Percentiles rank a stretch among this genome's conserved stretches.
phyloP scores from a whole-genome alignment of 768 basidiomycete species.

The Candolleomyces aberdarensis region DNA sequence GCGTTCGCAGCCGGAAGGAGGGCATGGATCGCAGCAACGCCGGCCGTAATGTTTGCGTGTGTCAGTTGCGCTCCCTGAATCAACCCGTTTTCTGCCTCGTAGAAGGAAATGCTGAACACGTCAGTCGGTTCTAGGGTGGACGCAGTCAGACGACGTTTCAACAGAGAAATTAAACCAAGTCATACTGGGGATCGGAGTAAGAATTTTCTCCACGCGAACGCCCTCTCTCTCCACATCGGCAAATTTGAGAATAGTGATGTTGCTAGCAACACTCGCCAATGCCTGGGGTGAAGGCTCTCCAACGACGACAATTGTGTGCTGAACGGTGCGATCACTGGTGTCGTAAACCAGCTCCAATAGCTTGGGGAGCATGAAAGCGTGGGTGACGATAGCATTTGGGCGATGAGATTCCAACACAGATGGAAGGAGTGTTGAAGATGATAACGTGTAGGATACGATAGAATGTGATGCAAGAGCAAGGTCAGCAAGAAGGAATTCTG shows the following conservation, averaged over 20 bases:
- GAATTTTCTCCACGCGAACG: conserved; percentile 42
- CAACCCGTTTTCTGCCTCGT: conserved; percentile 46
- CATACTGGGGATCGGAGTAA: conserved; percentile 53
- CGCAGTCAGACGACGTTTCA: too few species aligned
- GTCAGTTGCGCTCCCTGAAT: conserved; percentile 67
- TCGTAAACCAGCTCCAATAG: conserved; percentile 75
- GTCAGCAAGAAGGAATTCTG: conserved; percentile 79
- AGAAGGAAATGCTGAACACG: conserved; percentile 69
- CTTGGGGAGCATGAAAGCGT: conserved; percentile 60
- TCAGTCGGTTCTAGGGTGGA: conserved; percentile 48
- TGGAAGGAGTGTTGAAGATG: conserved; percentile 58
- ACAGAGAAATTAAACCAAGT: too few species aligned
- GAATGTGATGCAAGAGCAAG: conserved; percentile 72
- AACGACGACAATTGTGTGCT: conserved; percentile 66
- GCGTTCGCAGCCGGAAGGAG: conserved; percentile 72
- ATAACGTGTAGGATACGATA: conserved; percentile 64
- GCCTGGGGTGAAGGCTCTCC: conserved; percentile 54
- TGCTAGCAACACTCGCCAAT: conserved; percentile 45
- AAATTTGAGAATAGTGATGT: conserved; percentile 61
- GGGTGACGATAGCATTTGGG: conserved; percentile 73
- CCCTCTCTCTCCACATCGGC: conserved; percentile 70
- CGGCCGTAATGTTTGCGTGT: conserved; percentile 85
- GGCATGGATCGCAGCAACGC: conserved; percentile 75
- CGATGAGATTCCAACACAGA: conserved; percentile 61
- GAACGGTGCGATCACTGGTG: conserved; percentile 39